Evolutionary conservation across 2,329 filamentous ascomycete genomes (phyloP).

Genomic region (Conoideocrella luteorostrata): DNA sequence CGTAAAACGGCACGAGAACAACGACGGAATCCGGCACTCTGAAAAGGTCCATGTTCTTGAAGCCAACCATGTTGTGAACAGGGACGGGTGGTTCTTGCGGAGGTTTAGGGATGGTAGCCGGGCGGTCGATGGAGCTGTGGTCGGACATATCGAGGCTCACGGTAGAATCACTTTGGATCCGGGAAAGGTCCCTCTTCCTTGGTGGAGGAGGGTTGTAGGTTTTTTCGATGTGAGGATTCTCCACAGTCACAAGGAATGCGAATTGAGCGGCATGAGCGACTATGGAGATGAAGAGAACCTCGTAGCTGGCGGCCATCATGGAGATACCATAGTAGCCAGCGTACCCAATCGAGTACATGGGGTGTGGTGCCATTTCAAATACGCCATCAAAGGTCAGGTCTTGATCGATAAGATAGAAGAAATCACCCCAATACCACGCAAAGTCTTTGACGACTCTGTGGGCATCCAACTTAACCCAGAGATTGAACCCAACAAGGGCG

Average conservation of each 20-base stretch:
- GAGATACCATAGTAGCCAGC: slow-evolving; percentile 98
- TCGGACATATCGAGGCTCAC: slow-evolving; percentile 19
- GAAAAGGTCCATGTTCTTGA: slow-evolving; percentile 81
- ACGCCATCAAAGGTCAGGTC: slow-evolving; percentile 97
- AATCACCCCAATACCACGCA: slow-evolving; percentile 99
- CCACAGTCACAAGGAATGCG: slow-evolving; percentile 81
- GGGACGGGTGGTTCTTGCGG: slow-evolving; percentile 47
- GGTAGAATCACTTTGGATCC: slow-evolving; percentile 22
- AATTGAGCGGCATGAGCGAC: slow-evolving; percentile 92
- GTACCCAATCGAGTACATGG: slow-evolving; percentile 98
- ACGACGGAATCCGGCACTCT: slow-evolving; percentile 79
- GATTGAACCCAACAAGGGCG: slow-evolving; percentile 80
- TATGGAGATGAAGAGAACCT: slow-evolving; percentile 94
- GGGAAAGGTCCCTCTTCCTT: slow-evolving; percentile 46
- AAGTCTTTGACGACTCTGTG: slow-evolving; percentile 98
- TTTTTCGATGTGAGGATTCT: slow-evolving; percentile 97
- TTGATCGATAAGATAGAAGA: slow-evolving; percentile 97
- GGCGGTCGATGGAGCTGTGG: slow-evolving; percentile 18
- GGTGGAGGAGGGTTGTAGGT: slow-evolving; percentile 89
- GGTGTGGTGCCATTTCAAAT: slow-evolving; percentile 97
- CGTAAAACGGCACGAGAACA: slow-evolving; percentile 68
- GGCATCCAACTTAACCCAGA: slow-evolving; percentile 97
- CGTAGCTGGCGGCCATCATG: slow-evolving; percentile 96
- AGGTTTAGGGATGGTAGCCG: slow-evolving; percentile 14
- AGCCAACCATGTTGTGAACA: slow-evolving; percentile 77